Evolutionary conservation across 208 protist species (phyloP), one percentile per base, ranked within the genome.

Genomic region (Leishmania lainsoni): DNA sequence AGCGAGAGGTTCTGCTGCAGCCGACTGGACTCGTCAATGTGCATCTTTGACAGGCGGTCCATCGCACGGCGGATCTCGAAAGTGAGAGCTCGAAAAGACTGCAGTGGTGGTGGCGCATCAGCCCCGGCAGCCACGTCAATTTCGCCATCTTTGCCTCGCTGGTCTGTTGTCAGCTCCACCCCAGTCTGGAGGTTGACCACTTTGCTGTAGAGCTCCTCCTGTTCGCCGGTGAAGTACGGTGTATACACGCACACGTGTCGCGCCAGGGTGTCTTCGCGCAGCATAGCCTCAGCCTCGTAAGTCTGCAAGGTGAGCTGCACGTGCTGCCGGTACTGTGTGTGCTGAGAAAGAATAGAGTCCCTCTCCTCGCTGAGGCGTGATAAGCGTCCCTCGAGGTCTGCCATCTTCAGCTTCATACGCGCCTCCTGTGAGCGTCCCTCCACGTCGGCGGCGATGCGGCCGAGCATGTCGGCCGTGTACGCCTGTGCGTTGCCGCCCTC

Each of bases 281-380:
- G 58, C 82, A 86, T 72, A 61, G 82, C 82, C 52, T 71, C 82
- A 4, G 78, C 63, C 78, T 86, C 82, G 66, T 86, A 86, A 58
- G 59, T 77, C 68, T 96, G 85, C 68, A 89, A 68, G 17, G 82
- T 59, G 84, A 96, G 91, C 78, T 96, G 83, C 45, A 95, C 92
- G 74, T 96, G 90, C 75, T 82, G 81, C 3, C 87, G 90, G 83
- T 97, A 97, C 81, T 89, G 69, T n/a, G 86, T 88, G 84, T 97
- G 94, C 83, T 95, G 94, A 45, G 87, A 45, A 76, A 95, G 84
- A 16, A 97, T 83, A 52, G 90, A 94, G 17, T 84, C 65, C 74
- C 89, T 93, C 58, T 96, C 92, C 42, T 94, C 86, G 72, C 91
- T 72, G 39, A 89, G 61, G 20, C 81, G 84, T 20, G 79, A 72